These are phyloP conservation scores for Gleditsia sinensis DNA, from an alignment of 306 rosid genomes.

Conservation along the genomic window DNA sequence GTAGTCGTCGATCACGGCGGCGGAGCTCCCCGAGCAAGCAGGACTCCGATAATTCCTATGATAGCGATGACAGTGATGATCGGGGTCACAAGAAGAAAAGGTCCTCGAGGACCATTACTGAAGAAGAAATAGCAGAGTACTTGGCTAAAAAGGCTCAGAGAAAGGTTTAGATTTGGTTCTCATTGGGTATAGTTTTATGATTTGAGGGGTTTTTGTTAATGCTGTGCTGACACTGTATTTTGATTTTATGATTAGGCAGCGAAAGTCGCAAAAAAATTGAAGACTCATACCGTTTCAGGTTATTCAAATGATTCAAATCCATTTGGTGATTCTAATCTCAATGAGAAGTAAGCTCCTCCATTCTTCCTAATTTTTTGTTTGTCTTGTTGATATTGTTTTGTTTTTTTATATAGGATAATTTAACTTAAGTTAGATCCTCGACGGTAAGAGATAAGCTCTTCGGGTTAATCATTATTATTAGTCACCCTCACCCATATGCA, in stretches of 20 bases:
- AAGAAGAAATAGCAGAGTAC: conserved; percentile 73
- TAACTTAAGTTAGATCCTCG: neutral
- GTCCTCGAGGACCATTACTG: conserved; percentile 60
- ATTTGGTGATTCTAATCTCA: conserved; percentile 93
- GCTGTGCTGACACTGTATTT: neutral
- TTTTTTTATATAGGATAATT: neutral
- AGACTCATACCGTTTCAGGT: conserved; percentile 70
- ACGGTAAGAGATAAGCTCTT: neutral
- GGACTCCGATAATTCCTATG: conserved; percentile 48
- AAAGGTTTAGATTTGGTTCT: conserved; percentile 49
- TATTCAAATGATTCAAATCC: conserved; percentile 95
- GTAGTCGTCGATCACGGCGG: conserved; percentile 45
- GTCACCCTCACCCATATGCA: conserved; percentile 5
- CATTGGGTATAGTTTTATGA: neutral
- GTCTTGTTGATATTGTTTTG: neutral
- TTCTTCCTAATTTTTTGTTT: conserved; percentile 1
- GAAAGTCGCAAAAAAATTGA: conserved; percentile 72
- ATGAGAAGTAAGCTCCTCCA: conserved; percentile 60
- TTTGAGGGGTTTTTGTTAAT: conserved; percentile 2
- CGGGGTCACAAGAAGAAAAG: conserved; percentile 49
- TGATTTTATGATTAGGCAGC: conserved; percentile 47
- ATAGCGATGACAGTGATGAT: conserved; percentile 43
- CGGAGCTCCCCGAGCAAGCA: conserved; percentile 38
- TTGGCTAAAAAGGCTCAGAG: conserved; percentile 79
- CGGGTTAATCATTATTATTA: neutral